Base-by-base conservation (phyloP, 352 stramenopile genomes). In the Pythium dissimile region DNA sequence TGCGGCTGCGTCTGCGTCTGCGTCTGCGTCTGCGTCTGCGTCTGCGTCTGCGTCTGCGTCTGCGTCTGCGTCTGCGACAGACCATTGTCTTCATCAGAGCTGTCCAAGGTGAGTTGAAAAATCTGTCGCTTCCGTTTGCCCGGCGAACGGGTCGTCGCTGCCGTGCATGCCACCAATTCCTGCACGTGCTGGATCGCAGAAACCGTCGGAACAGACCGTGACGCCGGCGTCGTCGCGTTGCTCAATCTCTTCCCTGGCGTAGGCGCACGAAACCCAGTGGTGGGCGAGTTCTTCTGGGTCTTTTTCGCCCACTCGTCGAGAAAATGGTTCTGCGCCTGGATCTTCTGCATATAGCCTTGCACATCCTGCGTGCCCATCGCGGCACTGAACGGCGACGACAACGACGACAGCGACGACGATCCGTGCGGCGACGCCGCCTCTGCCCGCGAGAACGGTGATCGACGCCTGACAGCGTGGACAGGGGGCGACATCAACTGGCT, bases 331-430 rank as follows among this genome's bases (percentile, higher is more conserved):
- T 69, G 54, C 21, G 31, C 48, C 41, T 60, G 47, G 34, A 64
- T 64, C 11, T 58, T 64, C 23, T 51, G 41, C 61, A 64, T 64
- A n/a, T 58, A 51, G 1, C 43, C 62, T 28, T 69, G 49, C 1
- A 69, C 35, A 4, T 69, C 62, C 38, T 69, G 62, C 5, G 62
- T 69, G 31, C 8, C 49, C 55, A 69, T 65, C n/a, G n/a, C n/a
- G 42, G 66, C 24, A 12, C 57, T 52, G 37, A 64, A 54, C 42
- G 57, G 57, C n/a, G 57, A 65, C 32, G 57, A 65, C 26, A 65
- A n/a, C 20, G 57, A 59, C 20, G 57, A 65, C 16, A 59, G 30
- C 13, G 59, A 66, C 13, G 59, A 66, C 5, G 51, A 50, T 5
- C 32, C 42, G 34, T 24, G 52, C 2, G 48, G 47, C 9, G 51